Conservation (phyloP, 2,329 filamentous ascomycete species). For the Septoria petroselini region DNA sequence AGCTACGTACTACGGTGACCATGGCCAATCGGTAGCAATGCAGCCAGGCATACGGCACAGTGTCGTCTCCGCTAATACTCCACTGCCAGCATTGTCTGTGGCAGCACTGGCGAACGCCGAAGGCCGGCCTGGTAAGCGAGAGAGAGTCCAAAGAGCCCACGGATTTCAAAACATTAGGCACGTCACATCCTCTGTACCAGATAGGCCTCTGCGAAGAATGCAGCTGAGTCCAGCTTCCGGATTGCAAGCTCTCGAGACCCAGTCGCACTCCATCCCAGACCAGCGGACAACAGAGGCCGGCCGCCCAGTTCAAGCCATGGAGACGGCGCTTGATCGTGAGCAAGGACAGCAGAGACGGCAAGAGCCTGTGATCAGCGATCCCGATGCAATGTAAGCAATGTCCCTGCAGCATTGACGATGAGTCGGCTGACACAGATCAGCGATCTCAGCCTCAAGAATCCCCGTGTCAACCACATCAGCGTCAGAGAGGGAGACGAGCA, state of each 20-base stretch:
- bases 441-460: conserved; percentile 33
- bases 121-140: conserved; percentile 11
- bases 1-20: conserved; percentile 59
- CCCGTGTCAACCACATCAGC: conserved; percentile 37
- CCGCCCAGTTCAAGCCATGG: too few species aligned
- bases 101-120: background rate
- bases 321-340: too few species aligned
- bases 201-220: conserved; percentile 14
- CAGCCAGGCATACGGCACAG: conserved; percentile 57
- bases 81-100: conserved; percentile 2
- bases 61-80: conserved; percentile 4
- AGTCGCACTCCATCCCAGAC: background rate
- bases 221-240: background rate
- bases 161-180: conserved; percentile 1
- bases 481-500: conserved; percentile 40
- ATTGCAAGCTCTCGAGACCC: background rate
- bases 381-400: conserved; percentile 11
- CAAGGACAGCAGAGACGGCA: background rate
- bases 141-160: conserved; percentile 21
- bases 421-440: background rate
- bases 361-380: background rate
- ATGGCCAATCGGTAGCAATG: conserved; percentile 55
- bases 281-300: too few species aligned
- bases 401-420: background rate
- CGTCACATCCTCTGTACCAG: background rate